A percentile compares a stretch with the other conserved stretches of the same genome.
Evolutionary conservation across 2,329 filamentous ascomycete genomes (phyloP).

Genomic region (Ophiocordyceps sinensis): DNA sequence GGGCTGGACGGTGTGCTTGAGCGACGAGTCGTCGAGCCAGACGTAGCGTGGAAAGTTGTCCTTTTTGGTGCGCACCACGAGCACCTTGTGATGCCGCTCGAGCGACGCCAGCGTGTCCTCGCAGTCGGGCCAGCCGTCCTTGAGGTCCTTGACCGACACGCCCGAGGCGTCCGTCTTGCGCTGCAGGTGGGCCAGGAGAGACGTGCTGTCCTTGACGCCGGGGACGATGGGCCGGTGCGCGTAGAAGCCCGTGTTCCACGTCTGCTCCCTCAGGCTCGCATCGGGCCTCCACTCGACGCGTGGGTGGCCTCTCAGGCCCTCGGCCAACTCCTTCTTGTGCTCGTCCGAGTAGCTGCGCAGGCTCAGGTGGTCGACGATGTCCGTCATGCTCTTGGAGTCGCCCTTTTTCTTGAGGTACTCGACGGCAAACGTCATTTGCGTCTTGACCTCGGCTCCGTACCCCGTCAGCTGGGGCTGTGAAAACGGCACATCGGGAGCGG

Average conservation of each 20-base stretch:
- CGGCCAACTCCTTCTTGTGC: slow-evolving; percentile 48
- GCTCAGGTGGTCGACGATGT: slow-evolving; percentile 70
- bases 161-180: slow-evolving; percentile 67
- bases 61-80: slow-evolving; percentile 85
- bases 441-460: slow-evolving; percentile 68
- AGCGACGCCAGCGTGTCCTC: slow-evolving; percentile 64
- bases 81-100: slow-evolving; percentile 62
- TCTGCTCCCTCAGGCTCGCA: slow-evolving; percentile 46
- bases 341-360: slow-evolving; percentile 48
- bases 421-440: slow-evolving; percentile 76
- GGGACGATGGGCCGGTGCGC: slow-evolving; percentile 68
- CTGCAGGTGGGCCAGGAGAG: slow-evolving; percentile 71
- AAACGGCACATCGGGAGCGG: slow-evolving; percentile 40
- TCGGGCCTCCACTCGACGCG: slow-evolving; percentile 43
- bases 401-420: slow-evolving; percentile 65
- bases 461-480: slow-evolving; percentile 66
- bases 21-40: slow-evolving; percentile 73
- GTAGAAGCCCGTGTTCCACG: slow-evolving; percentile 59
- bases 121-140: slow-evolving; percentile 88
- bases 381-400: slow-evolving; percentile 52
- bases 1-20: slow-evolving; percentile 60
- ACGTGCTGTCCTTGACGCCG: slow-evolving; percentile 61
- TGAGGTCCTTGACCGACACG: slow-evolving; percentile 75
- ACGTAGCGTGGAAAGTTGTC: slow-evolving; percentile 75
- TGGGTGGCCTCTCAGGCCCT: slow-evolving; percentile 51